Base-by-base conservation (phyloP, 2,329 filamentous ascomycete species). In the Exophiala dermatitidis region DNA sequence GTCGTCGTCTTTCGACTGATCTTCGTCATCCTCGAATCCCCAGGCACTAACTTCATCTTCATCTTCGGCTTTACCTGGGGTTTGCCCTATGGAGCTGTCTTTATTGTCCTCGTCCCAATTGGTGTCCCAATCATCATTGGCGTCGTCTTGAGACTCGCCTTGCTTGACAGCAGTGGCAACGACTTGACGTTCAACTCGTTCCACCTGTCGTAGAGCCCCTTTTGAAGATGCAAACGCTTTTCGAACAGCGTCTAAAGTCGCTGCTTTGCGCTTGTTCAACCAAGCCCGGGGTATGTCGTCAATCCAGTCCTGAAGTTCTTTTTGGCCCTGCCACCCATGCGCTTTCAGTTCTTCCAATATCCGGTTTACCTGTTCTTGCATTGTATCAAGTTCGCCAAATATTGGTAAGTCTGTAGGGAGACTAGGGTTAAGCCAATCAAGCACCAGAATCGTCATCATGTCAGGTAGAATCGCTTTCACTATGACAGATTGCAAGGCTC, bases 131-230 rank as follows among this genome's bases (percentile, higher is more conserved):
- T 89, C 88, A 44, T 89, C 88, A 50, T 77, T 73, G 3, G 73
- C 65, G 31, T 68, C 62, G 10, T 56, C 51, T 56, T 74, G 62
- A 10, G 36, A 50, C 55, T 73, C 66, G 6, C 60, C 73, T 9
- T 71, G 68, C 9, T 75, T 76, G 1, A 79, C 76, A 56, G 85
- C 76, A 51, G 81, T 77, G 1, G 83, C 84, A 0, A 96, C 77
- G 66, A 85, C 82, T 64, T 93, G 85, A 46, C 84, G 94, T 69
- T 97, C 91, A 1, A 94, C 76, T 63, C 86, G 82, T 67, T 96
- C 90, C 1, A 95, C 90, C 43, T 79, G 76, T 61, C 81, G 85
- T 9, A 84, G 77, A 29, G 76, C 70, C 5, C 84, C 83, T 37
- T 91, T 77, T 5, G 85, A 87, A 48, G 74, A 72, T 2, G 82